A percentile compares a stretch with the other conserved stretches of the same genome.
Evolutionary conservation across 2,329 filamentous ascomycete genomes (phyloP).

Genomic region (Nigrospora oryzae): DNA sequence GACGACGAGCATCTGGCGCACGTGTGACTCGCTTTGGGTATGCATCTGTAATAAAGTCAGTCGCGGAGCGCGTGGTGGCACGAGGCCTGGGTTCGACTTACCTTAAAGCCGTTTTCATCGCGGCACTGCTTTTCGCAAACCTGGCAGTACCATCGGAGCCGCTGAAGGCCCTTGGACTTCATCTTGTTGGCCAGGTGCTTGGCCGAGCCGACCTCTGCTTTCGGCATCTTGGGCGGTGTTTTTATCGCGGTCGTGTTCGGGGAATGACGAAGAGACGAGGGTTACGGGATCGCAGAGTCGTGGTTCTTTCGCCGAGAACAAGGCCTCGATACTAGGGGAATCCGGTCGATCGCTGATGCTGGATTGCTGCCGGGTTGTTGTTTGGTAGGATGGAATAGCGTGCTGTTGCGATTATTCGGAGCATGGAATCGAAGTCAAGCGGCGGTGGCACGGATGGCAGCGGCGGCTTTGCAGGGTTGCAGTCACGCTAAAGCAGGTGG

Average conservation of each 20-base stretch:
- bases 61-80: neutral
- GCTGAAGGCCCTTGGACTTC: conserved; percentile 70
- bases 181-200: conserved; percentile 88
- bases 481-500: too few species aligned
- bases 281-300: too few species aligned
- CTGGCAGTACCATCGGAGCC: conserved; percentile 87
- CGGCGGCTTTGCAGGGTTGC: too few species aligned
- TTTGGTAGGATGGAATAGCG: neutral
- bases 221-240: conserved; percentile 58
- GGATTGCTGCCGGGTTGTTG: neutral
- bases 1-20: conserved; percentile 80
- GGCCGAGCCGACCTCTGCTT: conserved; percentile 86
- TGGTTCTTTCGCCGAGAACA: neutral
- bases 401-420: neutral
- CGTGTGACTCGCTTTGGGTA: conserved; percentile 74
- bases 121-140: conserved; percentile 69
- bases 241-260: neutral
- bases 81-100: neutral
- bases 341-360: too few species aligned
- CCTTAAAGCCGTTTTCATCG: conserved; percentile 83
- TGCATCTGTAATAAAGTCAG: conserved; percentile 48
- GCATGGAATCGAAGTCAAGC: neutral
- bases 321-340: too few species aligned
- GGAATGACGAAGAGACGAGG: too few species aligned
- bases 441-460: too few species aligned